Base-by-base conservation (phyloP, 2,329 filamentous ascomycete genomes). In the Cytospora leucostoma region DNA sequence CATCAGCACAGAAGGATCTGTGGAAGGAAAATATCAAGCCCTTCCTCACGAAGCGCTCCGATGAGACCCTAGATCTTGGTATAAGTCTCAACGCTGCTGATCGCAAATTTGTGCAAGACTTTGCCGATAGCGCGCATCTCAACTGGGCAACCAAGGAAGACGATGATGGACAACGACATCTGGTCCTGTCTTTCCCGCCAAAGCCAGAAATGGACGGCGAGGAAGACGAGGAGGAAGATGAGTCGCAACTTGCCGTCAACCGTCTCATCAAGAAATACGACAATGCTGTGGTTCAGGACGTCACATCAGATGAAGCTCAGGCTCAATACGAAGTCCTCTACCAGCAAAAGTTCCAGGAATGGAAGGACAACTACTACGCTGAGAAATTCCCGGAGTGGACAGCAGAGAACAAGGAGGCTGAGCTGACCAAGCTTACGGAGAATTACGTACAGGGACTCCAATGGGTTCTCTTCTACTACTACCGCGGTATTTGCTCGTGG, bases 401-500 rank as follows among this genome's bases (percentile, higher is more conserved):
- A 17, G 81, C 90, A 12, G 89, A 92, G 55, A 89, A 92, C 70
- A 89, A 94, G 68, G 87, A 79, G 19, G 70, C 87, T 49, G 92
- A 96, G 75, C 82, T 98, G 72, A 88, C 82, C 60, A 88, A 90
- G 67, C 81, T 99, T 65, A 90, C 92, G 33, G 93, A 98, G 76
- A 99, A 98, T 77, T 99, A 99, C 71, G 93, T 99, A 7, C 92
- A 99, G 77, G 95, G 95, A 66, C 79, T 99, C 65, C 95, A 99
- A 75, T 99, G 95, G 96, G 95, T 99, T 51, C 81, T 99, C 56
- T 97, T 90, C 76, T 99, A 99, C 80, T 99, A 99, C 77, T 99
- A 99, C 78, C 89, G 89, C 60, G 95, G 95, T 66, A 95, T 99
- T 65, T 95, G 92, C 17, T 98, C 94, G 13, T 99, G 95, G 95